These are phyloP conservation scores for Pseudocercospora musae DNA, from an alignment of 2,329 filamentous ascomycete genomes.

Conservation along the genomic window DNA sequence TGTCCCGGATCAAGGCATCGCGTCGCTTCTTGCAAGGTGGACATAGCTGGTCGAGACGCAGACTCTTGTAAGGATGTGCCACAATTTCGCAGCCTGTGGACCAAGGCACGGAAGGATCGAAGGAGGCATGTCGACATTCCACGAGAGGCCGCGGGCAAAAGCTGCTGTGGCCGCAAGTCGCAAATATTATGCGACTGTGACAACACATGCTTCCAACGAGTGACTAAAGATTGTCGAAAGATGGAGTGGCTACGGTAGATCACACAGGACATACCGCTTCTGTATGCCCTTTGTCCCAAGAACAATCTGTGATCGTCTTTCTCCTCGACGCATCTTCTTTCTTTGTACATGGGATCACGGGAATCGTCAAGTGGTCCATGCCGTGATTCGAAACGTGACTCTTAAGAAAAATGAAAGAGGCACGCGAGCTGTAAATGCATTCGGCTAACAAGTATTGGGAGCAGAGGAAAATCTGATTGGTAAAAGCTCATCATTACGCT, in stretches of 20 bases:
- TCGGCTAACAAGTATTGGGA: not conserved
- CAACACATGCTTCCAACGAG: slow-evolving; percentile 39
- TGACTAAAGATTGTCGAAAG: not conserved
- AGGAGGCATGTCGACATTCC: slow-evolving; percentile 35
- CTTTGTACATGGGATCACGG: not conserved
- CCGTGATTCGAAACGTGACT: not conserved
- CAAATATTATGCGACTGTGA: slow-evolving; percentile 42
- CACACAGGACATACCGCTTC: not conserved
- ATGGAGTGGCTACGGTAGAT: not conserved
- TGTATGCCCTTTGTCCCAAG: not conserved
- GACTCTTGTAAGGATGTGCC: slow-evolving; percentile 38
- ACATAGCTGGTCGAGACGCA: slow-evolving; percentile 36
- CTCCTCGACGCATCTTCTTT: not conserved
- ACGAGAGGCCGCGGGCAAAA: slow-evolving; percentile 35
- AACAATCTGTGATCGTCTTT: not conserved
- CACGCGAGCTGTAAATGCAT: not conserved
- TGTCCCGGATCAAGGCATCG: slow-evolving; percentile 25
- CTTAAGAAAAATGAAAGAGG: not conserved
- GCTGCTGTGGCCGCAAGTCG: slow-evolving; percentile 42
- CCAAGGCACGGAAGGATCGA: slow-evolving; percentile 22
- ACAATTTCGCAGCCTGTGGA: slow-evolving; percentile 29
- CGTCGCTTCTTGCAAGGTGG: slow-evolving; percentile 31
- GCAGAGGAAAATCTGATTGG: not conserved
- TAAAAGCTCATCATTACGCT: not conserved
- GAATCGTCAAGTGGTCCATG: not conserved